Conservation (phyloP, 192 early-diverging fungal genomes). For the Entrophospora sp. region DNA sequence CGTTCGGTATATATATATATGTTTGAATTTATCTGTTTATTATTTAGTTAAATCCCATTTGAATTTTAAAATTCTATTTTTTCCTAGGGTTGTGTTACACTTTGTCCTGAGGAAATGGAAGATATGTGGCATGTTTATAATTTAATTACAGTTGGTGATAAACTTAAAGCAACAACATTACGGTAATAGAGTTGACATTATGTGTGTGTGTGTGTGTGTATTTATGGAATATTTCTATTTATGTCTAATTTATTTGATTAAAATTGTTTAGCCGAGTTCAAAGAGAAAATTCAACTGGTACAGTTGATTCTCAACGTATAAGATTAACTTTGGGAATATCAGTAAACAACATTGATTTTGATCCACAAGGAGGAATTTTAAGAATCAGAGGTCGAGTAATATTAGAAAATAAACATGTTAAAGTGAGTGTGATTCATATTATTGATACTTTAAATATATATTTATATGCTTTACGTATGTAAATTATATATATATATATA, state of each 20-base stretch:
- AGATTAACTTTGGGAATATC: conserved; percentile 73
- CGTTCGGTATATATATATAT: no score
- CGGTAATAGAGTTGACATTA: conserved; percentile 44
- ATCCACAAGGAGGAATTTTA: conserved; percentile 75
- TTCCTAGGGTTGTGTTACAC: conserved; percentile 75
- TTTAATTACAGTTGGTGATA: conserved; percentile 77
- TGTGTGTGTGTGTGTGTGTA: no score
- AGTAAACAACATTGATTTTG: conserved; percentile 85
- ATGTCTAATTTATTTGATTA: not conserved
- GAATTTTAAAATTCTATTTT: no score
- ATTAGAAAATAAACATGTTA: conserved; percentile 82
- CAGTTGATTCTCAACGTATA: conserved; percentile 73
- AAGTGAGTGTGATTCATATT: no score
- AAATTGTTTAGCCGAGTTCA: conserved; percentile 63
- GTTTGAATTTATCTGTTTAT: no score
- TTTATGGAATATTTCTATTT: no score
- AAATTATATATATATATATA: not conserved
- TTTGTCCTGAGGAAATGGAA: conserved; percentile 84
- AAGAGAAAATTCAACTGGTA: conserved; percentile 79
- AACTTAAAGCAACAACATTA: conserved; percentile 78
- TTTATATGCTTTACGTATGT: no score
- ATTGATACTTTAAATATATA: no score
- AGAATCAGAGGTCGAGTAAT: conserved; percentile 83
- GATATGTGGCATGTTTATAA: conserved; percentile 99
- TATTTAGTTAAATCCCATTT: no score